Percentiles rank a stretch among this genome's conserved stretches.
Conservation (phyloP, 2,329 filamentous ascomycete species). For the Xylariales sp. region DNA sequence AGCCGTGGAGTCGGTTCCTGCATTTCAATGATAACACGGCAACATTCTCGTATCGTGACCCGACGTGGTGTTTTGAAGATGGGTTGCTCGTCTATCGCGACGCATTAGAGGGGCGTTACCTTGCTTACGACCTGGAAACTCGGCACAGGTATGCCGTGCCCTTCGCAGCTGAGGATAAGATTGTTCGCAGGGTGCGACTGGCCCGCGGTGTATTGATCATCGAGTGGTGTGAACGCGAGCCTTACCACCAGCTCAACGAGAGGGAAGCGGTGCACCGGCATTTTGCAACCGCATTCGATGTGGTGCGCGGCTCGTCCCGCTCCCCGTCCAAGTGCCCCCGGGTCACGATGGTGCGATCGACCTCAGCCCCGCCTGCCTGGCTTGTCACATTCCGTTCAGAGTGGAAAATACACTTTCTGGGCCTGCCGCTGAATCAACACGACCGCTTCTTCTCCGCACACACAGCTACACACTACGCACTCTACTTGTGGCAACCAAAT, state of each 20-base stretch:
- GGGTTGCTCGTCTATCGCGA: conserved; percentile 53
- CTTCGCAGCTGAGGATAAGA: conserved; percentile 43
- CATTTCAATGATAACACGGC: conserved; percentile 32
- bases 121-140: conserved; percentile 46
- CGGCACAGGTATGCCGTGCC: conserved; percentile 40
- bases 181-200: conserved; percentile 51
- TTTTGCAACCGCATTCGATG: conserved; percentile 55
- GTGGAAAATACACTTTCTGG: conserved; percentile 57
- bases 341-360: conserved; percentile 7
- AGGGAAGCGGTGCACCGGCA: conserved; percentile 49
- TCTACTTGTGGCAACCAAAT: conserved; percentile 59
- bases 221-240: conserved; percentile 56
- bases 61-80: conserved; percentile 48
- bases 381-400: conserved; percentile 48
- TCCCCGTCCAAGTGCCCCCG: conserved; percentile 8
- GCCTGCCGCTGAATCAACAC: conserved; percentile 46
- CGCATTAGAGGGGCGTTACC: conserved; percentile 27
- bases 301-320: conserved; percentile 21
- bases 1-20: conserved; percentile 41
- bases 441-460: conserved; percentile 62
- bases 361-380: conserved; percentile 27
- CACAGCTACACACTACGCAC: conserved; percentile 53
- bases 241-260: conserved; percentile 48
- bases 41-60: conserved; percentile 40
- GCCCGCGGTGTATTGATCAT: conserved; percentile 51